Conservation (phyloP, 2,329 filamentous ascomycete genomes). For the Zasmidium angulare region DNA sequence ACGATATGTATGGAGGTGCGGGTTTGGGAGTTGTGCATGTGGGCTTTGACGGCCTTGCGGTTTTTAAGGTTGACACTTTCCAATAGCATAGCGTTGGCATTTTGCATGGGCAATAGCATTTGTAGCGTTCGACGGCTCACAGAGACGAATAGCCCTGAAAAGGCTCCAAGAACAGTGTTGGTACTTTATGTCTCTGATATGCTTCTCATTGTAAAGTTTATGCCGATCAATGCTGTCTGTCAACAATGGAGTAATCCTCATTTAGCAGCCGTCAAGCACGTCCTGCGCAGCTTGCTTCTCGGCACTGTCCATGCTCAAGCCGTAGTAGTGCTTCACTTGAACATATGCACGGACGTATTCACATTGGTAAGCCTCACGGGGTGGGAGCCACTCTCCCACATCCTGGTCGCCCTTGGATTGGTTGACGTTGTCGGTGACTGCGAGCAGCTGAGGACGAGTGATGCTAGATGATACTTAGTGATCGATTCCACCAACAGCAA, state of each 20-base stretch:
- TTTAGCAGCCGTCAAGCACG: constrained; percentile 64
- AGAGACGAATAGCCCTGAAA: too few species aligned
- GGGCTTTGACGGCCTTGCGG: too few species aligned
- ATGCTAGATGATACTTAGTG: constrained; percentile 56
- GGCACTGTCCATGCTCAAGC: constrained; percentile 65
- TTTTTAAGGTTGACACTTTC: too few species aligned
- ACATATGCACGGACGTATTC: constrained; percentile 77
- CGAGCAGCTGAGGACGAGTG: constrained; percentile 71
- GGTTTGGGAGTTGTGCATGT: too few species aligned
- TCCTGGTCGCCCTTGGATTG: constrained; percentile 69
- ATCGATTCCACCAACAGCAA: background rate
- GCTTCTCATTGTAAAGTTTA: too few species aligned
- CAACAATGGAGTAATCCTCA: background rate
- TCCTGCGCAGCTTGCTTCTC: constrained; percentile 57
- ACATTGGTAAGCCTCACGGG: constrained; percentile 69
- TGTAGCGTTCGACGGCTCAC: too few species aligned
- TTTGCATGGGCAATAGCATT: background rate
- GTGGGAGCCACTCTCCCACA: constrained; percentile 75
- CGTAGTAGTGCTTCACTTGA: constrained; percentile 72
- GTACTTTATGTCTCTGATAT: too few species aligned
- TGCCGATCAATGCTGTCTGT: background rate
- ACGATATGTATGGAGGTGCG: too few species aligned
- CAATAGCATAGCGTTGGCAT: background rate
- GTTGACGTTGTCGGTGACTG: constrained; percentile 78
- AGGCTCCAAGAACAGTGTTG: too few species aligned